Evolutionary conservation across 352 stramenopile species (phyloP), one percentile per base, ranked within the genome.

Genomic region (Thraustotheca clavata): DNA sequence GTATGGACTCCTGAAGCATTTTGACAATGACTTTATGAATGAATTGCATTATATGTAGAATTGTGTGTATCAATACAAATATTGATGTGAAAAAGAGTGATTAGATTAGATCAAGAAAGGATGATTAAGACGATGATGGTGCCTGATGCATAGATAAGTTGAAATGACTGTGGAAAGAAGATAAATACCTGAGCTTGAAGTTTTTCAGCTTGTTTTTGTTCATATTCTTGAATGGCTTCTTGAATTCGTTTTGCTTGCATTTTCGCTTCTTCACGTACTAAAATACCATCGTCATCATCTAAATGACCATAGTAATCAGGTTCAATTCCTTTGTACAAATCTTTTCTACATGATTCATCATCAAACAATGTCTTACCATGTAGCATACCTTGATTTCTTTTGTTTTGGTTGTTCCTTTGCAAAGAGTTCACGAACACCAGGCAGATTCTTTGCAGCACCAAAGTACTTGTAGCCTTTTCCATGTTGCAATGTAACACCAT

Each of bases 391-490:
- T 49, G 79, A 78, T n/a, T n/a, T n/a, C 62, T 79, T 83, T 34
- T 68, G 71, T 16, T 76, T 71, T 12, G 77, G 71, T 41, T 78
- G 76, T 54, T 89, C 77, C 50, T 89, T 82, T 69, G 89, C 77
- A 68, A 99, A 97, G 7, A 98, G 72, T 71, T 99, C 96, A 35
- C 91, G 87, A 20, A 99, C 94, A 34, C 95, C 94, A 0, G 96
- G 96, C 4, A 98, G 80, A 60, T 98, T 88, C 69, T 96, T 98
- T n/a, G 95, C 94, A 11, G 92, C 93, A 26, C 96, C 96, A 89
- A 98, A 99, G 70, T 99, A 99, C 67, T 91, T 89, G 85, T 98
- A 99, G 26, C 91, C 88, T 20, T 79, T 74, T 38, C 77, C 77
- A 34, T 82, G 86, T 41, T 86, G 77, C 49, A 95, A 74, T 7